Conservation (phyloP, 2,329 filamentous ascomycete species). For the Colletotrichum sp. region DNA sequence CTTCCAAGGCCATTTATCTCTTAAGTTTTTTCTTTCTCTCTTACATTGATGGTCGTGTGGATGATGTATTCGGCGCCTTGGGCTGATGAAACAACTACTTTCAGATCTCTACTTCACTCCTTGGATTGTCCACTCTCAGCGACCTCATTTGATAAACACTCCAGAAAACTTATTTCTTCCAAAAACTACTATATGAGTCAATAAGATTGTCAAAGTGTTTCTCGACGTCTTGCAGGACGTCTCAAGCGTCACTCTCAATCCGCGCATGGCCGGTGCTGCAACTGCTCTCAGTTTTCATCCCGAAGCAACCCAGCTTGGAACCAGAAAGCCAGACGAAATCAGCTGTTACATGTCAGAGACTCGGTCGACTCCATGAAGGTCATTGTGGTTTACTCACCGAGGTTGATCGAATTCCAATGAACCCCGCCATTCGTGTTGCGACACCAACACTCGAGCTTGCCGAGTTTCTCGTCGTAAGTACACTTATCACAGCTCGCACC, state of each 20-base stretch:
- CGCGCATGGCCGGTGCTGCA: not conserved
- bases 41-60: accelerated
- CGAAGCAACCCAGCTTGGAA: not conserved
- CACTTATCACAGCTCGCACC: not conserved
- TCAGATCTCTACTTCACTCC: accelerated
- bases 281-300: not conserved
- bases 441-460: not conserved
- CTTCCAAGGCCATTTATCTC: not conserved
- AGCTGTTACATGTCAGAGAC: not conserved
- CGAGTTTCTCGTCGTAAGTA: not conserved
- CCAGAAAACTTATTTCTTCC: not conserved
- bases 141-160: not conserved
- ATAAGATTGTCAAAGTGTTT: not conserved
- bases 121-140: not conserved
- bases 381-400: not conserved
- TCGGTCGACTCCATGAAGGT: not conserved
- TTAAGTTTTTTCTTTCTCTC: accelerated
- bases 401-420: not conserved
- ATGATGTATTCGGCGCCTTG: not conserved
- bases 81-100: accelerated
- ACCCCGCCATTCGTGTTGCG: not conserved
- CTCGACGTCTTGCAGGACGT: accelerated
- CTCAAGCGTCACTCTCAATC: not conserved
- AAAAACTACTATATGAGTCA: too few species aligned
- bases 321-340: not conserved